A percentile compares a stretch with the other conserved stretches of the same genome.
Conservation (phyloP, 2,329 filamentous ascomycete species). For the Aspergillus sclerotialis region DNA sequence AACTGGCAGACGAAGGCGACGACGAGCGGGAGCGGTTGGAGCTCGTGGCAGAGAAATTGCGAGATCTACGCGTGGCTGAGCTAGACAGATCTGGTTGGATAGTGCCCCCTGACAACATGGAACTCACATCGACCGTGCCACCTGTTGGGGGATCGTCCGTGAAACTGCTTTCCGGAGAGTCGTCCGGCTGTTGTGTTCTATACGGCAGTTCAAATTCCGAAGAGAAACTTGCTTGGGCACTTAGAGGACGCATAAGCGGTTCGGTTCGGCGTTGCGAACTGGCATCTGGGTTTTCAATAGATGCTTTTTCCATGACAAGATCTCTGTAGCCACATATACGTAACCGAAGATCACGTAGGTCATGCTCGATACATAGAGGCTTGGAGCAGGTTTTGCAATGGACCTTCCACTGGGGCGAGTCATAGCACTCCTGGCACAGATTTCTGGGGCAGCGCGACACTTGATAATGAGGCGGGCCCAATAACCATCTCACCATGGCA, state of each 20-base stretch:
- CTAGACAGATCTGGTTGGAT: conserved; percentile 13
- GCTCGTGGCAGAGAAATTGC: conserved; percentile 32
- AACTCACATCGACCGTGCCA: conserved; percentile 16
- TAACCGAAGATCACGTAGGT: conserved; percentile 50
- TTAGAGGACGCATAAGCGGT: conserved; percentile 5
- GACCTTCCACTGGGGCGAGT: conserved; percentile 54
- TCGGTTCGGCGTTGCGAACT: conserved; percentile 3
- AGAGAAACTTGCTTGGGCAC: conserved; percentile 9
- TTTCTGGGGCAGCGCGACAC: conserved; percentile 48
- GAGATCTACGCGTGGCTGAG: conserved; percentile 23
- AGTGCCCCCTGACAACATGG: conserved; percentile 12
- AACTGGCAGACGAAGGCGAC: conserved; percentile 32
- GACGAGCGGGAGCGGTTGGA: conserved; percentile 35
- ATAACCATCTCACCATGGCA: conserved; percentile 40
- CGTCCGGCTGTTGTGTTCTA: conserved; percentile 20
- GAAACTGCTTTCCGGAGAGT: conserved; percentile 29
- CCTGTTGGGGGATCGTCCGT: conserved; percentile 26
- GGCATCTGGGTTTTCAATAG: conserved; percentile 26
- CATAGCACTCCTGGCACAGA: conserved; percentile 52
- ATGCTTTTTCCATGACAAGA: conserved; percentile 43
- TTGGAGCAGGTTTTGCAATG: conserved; percentile 51
- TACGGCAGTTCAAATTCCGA: conserved; percentile 23
- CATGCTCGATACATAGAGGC: conserved; percentile 53
- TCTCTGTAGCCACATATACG: conserved; percentile 53
- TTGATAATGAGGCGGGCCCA: conserved; percentile 41